Evolutionary conservation across 129 eudicot genomes (phyloP), one percentile per base, ranked within the genome.

Genomic region (Artemisia argyi): DNA sequence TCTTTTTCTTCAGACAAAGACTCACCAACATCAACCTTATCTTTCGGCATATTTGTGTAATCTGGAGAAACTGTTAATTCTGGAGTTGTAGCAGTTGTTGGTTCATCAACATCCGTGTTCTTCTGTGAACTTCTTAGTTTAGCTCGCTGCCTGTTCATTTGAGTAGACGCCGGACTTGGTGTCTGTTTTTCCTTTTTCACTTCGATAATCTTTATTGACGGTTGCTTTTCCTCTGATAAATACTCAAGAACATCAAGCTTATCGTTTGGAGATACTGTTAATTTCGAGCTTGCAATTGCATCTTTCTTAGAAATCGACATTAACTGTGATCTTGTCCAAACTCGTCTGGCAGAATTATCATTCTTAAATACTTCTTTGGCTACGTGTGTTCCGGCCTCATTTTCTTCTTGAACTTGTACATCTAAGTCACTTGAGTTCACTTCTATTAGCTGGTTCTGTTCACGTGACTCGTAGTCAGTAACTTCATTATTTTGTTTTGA

Each of bases 101-200:
- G 57, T 20, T 66, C 44, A 19, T 42, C 5, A 19, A 35, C 19
- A 44, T 75, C 66, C 13, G 68, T 61, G 30, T 30, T 62, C 61
- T 73, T 73, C 77, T 73, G 48, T 9, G 68, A 73, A 62, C 78
- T 73, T 30, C 78, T 56, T 46, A 74, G 65, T 74, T 74, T 74
- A 28, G 72, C 46, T 63, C 71, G 71, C 16, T 53, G 78, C 51
- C 65, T 44, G 16, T 53, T 74, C 64, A 32, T 64, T 14, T 4
- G 53, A 62, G 53, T 73, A 73, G 51, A 73, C n/a, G 55, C 72
- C 44, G 18, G 65, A 78, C 53, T 78, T 46, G 68, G 24, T 11
- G 47, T 19, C 74, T 16, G 16, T 50, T 68, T 62, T 76, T 42
- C 3, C 64, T 22, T 42, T 58, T 68, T 24, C 22, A 5, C 20